These are phyloP conservation scores for Ogataea ganodermae DNA, from an alignment of 805 yeast species.

Conservation along the genomic window DNA sequence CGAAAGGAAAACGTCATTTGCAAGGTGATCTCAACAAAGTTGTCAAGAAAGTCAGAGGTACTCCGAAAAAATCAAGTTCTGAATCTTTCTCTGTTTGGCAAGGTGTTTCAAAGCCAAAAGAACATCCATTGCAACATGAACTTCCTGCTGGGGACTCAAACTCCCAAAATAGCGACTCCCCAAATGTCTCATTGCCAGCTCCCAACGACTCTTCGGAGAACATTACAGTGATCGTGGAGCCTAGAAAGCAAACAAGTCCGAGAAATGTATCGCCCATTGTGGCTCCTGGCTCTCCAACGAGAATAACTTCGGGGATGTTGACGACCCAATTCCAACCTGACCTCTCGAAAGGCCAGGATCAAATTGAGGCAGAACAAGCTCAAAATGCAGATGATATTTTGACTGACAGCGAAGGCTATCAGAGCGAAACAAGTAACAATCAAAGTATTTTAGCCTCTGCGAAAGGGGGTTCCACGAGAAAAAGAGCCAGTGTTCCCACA, in stretches of 20 bases:
- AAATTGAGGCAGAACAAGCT: conserved; percentile 22
- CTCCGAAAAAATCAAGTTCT: conserved; percentile 1
- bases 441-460: conserved; percentile 4
- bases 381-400: conserved; percentile 17
- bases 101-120: conserved; percentile 5
- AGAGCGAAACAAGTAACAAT: conserved; percentile 21
- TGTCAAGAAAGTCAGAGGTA: conserved; percentile 36
- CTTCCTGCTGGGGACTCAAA: conserved; percentile 6
- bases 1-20: conserved; percentile 27
- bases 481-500: conserved; percentile 35
- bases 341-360: conserved; percentile 33
- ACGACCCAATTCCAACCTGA: conserved; percentile 33
- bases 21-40: conserved; percentile 28
- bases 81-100: conserved; percentile 27
- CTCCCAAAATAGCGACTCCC: not conserved
- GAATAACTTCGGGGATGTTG: conserved; percentile 42
- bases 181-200: conserved; percentile 25
- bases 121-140: conserved; percentile 6
- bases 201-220: conserved; percentile 22
- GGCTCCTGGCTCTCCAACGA: conserved; percentile 36
- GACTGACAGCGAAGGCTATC: conserved; percentile 24
- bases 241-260: conserved; percentile 27
- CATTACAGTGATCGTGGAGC: conserved; percentile 26
- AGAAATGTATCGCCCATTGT: conserved; percentile 34
- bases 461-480: conserved; percentile 10